Conservation (phyloP, 2,329 filamentous ascomycete genomes). For the Zalaria sp. region DNA sequence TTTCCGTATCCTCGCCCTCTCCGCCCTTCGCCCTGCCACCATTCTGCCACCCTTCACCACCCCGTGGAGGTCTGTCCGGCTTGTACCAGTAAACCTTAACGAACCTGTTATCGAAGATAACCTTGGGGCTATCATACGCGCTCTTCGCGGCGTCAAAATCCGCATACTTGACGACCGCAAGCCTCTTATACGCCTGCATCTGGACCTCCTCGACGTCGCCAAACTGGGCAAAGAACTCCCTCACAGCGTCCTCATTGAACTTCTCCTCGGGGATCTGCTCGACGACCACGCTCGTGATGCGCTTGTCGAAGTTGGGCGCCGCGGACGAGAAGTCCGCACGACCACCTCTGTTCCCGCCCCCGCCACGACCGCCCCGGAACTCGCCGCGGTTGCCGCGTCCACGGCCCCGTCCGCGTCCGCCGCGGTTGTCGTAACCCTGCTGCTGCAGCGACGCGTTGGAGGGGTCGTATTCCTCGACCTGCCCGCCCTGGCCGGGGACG, state of each 20-base stretch:
- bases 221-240: constrained; percentile 58
- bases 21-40: constrained; percentile 1
- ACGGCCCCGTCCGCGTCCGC: constrained; percentile 20
- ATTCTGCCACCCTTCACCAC: constrained; percentile 3
- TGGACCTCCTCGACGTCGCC: constrained; percentile 50
- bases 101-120: constrained; percentile 73
- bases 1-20: constrained; percentile 10
- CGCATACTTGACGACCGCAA: constrained; percentile 58
- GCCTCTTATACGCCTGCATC: constrained; percentile 50
- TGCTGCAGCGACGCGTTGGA: constrained; percentile 31
- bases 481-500: constrained; percentile 22
- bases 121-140: constrained; percentile 64
- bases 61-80: constrained; percentile 17
- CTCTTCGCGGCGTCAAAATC: constrained; percentile 51
- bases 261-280: constrained; percentile 64
- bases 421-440: constrained; percentile 19
- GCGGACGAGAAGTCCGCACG: constrained; percentile 50
- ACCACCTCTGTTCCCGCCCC: constrained; percentile 32
- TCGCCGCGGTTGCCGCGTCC: constrained; percentile 17
- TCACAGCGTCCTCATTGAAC: constrained; percentile 51
- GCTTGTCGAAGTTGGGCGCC: constrained; percentile 47
- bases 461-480: constrained; percentile 43
- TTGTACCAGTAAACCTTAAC: constrained; percentile 74
- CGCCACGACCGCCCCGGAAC: constrained; percentile 18
- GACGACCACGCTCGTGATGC: constrained; percentile 56